Evolutionary conservation across 768 basidiomycete genomes (phyloP), one percentile per base, ranked within the genome.

Genomic region (Roridomyces roridus): DNA sequence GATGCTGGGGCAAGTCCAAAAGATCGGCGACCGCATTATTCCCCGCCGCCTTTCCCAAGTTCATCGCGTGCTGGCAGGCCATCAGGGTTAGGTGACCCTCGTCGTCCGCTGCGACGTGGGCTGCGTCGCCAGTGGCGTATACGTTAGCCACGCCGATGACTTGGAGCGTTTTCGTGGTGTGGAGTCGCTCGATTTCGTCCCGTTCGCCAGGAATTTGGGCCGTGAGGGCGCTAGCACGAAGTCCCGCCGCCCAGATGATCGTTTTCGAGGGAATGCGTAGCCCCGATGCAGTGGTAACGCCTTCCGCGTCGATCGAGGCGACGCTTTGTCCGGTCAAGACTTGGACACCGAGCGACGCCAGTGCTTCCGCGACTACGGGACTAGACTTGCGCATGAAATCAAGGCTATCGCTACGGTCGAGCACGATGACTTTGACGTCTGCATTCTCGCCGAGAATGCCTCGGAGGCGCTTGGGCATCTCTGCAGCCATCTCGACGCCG

Each of bases 241-340:
- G 49, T 14, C 66, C 66, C 3, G 56, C 66, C 20, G 66, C 63
- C 66, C 66, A 67, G n/a, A 67, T 59, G 10, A 62, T 57, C 9
- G 66, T 65, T 36, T 59, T 63, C 50, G 52, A 57, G 6, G 52
- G 53, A 35, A 67, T 63, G 5, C 57, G 61, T 20, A 36, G 36
- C 2, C 66, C 66, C 14, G 61, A 52, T 14, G 29, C 40, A 9
- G 64, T 62, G 37, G 51, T 61, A 41, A 65, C 45, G 2, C 64
- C 66, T 5, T 55, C 61, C 4, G 58, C 45, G 29, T 67, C 64
- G 50, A 67, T 55, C 12, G 62, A 37, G 18, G 46, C 48, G 4
- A 65, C 57, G 21, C 39, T 56, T 36, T 67, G 56, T n/a, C 54
- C 37, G 10, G 62, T 54, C 34, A 59, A 18, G 20, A 57, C 40